Evolutionary conservation across 2,329 filamentous ascomycete genomes (phyloP), one percentile per base, ranked within the genome.

Genomic region (Exophiala phaeomuriformis): DNA sequence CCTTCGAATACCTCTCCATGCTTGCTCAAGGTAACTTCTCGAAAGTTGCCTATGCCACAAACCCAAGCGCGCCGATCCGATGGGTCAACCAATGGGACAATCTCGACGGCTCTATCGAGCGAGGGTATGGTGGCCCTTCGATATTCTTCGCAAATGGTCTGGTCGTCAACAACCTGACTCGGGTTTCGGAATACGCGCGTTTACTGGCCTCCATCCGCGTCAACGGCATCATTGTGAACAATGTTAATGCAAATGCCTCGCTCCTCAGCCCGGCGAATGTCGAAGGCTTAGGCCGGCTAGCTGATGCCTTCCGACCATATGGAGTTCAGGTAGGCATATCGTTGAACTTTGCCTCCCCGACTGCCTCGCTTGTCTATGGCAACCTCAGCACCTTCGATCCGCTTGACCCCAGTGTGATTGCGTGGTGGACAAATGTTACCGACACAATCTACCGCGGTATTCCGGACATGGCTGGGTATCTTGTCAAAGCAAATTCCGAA

Each of bases 51-150:
- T 74, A 75, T 44, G 68, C 74, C 2, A 76, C 75, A 5, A 84
- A 78, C 58, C 82, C 83, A 0, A 73, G 76, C 52, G 80, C 78
- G 0, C 78, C 78, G 0, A 77, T 88, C 40, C 76, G 84, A 58
- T 87, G 84, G 84, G 77, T 81, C 0, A 87, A 88, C 63, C 78
- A 88, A 59, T 88, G 84, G 84, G 83, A 88, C 64, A 86, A 88
- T 59, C 71, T 87, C 65, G 57, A 62, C 33, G 70, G 83, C 8
- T 81, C 75, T 39, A 81, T 88, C 42, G 84, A 87, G 65, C 73
- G 84, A 49, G 84, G 84, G 12, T 88, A 84, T 60, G 84, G 75
- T 2, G 84, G 85, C 0, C 69, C 74, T 0, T 87, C 83, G 0
- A 84, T 87, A 51, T 88, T 86, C 69, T 88, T 86, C 67, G 68